These are phyloP conservation scores for Echinosophora koreensis DNA, from an alignment of 306 rosid species.

Conservation along the genomic window DNA sequence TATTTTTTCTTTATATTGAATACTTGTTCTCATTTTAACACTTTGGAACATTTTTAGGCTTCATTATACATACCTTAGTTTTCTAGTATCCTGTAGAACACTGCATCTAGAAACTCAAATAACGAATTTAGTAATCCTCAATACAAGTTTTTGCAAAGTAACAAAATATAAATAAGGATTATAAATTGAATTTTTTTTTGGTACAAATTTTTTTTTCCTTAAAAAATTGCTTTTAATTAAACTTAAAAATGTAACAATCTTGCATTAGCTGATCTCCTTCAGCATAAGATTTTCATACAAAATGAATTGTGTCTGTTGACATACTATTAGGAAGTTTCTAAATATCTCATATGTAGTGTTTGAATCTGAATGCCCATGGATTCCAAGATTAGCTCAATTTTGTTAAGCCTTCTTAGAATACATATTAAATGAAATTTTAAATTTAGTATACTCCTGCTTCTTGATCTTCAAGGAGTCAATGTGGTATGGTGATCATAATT, in stretches of 20 bases:
- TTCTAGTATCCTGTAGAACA: not conserved
- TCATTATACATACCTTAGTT: not conserved
- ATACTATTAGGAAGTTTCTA: conserved; percentile 4
- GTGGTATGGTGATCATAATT: conserved; percentile 14
- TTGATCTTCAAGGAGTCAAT: conserved; percentile 38
- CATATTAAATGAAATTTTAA: not conserved
- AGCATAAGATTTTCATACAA: conserved; percentile 6
- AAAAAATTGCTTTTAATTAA: conserved; percentile 15
- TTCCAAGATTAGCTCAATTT: conserved; percentile 19
- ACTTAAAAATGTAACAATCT: conserved; percentile 10
- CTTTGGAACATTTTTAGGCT: not conserved
- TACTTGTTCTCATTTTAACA: not conserved
- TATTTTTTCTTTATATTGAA: not conserved
- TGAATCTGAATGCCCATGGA: conserved; percentile 13
- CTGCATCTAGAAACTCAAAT: not conserved
- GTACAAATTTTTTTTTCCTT: too few relatives aligned
- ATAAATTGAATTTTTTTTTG: too few relatives aligned
- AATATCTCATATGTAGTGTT: conserved; percentile 16
- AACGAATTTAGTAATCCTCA: conserved; percentile 4
- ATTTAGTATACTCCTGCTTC: conserved; percentile 22
- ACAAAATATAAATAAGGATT: too few relatives aligned
- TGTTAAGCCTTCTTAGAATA: conserved; percentile 5
- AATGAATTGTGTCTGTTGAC: conserved; percentile 11
- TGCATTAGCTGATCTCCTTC: conserved; percentile 36
- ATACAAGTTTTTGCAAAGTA: too few relatives aligned